Base-by-base conservation (phyloP, 257 asterid species). In the Fraxinus americana region DNA sequence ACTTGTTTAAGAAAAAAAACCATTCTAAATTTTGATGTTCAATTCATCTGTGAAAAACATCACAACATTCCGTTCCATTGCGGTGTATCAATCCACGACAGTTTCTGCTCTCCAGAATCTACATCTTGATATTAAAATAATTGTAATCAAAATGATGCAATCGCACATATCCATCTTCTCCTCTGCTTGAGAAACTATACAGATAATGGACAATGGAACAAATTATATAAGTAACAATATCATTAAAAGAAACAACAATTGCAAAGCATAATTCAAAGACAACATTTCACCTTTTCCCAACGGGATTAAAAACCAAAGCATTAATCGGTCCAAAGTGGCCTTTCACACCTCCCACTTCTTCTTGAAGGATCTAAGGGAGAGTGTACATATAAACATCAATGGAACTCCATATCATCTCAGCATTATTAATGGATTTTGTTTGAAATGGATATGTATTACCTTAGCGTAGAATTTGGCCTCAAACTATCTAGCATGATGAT, bases 251-350 rank as follows among this genome's bases (percentile, higher is more conserved):
- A 52, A 52, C 63, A 14, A 52, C 63, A 52, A 52, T 52, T 52
- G 1, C 61, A 14, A 17, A 50, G 7, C 21, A 50, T n/a, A 50
- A 50, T 50, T 50, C 61, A 50, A 2, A 52, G 63, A 45, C 52
- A 14, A 21, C 52, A 77, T 45, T 69, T 81, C 70, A 94, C 98
- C 97, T 94, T 82, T 81, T 92, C 10, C 98, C 98, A 68, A 91
- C 96, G 1, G 98, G 98, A 69, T 94, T 94, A 77, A 94, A 94
- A 4, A 95, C 98, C 92, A 94, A 81, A 32, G 98, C 98, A 78
- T 94, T 92, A 69, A 94, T 94, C 54, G 98, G 98, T 50, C 98
- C 97, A 80, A 92, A 94, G 77, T 92, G 98, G 57, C 97, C 98
- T 83, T 92, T 94, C 0, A 94, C 97, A 21, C 94, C 94, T 41